Percentiles rank a stretch among this genome's conserved stretches.
These are phyloP conservation scores for Gnomoniopsis smithogilvyi DNA, from an alignment of 2,329 filamentous ascomycete genomes.

Conservation along the genomic window DNA sequence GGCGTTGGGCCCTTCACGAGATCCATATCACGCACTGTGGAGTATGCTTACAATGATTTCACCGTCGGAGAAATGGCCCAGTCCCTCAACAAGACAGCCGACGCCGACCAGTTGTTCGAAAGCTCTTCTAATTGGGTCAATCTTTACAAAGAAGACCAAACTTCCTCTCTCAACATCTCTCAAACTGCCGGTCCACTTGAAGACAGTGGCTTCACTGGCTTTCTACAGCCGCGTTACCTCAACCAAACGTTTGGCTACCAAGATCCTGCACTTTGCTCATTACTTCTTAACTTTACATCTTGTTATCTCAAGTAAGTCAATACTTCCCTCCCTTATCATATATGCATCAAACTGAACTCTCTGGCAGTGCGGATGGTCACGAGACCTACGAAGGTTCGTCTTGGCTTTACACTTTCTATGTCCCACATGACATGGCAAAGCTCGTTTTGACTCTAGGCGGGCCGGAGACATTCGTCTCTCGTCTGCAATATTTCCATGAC, in stretches of 20 bases:
- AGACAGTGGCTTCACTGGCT: slow-evolving; percentile 62
- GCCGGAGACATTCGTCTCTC: slow-evolving; percentile 44
- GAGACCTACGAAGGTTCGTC: slow-evolving; percentile 67
- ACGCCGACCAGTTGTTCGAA: slow-evolving; percentile 53
- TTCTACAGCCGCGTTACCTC: slow-evolving; percentile 62
- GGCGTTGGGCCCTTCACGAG: slow-evolving; percentile 64
- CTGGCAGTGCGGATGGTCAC: slow-evolving; percentile 35
- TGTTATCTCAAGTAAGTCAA: slow-evolving; percentile 20
- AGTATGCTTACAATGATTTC: slow-evolving; percentile 74
- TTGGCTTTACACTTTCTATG: slow-evolving; percentile 67
- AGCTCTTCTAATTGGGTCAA: slow-evolving; percentile 63
- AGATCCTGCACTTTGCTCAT: slow-evolving; percentile 59
- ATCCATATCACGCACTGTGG: slow-evolving; percentile 65
- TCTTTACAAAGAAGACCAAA: slow-evolving; percentile 57
- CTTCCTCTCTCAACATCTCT: slow-evolving; percentile 35
- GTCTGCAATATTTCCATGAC: slow-evolving; percentile 54
- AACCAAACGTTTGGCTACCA: slow-evolving; percentile 66
- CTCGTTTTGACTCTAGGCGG: slow-evolving; percentile 55
- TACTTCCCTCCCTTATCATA: too few species aligned
- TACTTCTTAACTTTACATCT: slow-evolving; percentile 39
- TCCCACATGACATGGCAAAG: slow-evolving; percentile 36
- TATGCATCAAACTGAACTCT: background rate
- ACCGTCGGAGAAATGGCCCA: slow-evolving; percentile 58
- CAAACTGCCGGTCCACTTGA: slow-evolving; percentile 4
- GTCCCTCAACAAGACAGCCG: slow-evolving; percentile 47